Base-by-base conservation (phyloP, 768 basidiomycete genomes). In the Boletus rubroflammeus region DNA sequence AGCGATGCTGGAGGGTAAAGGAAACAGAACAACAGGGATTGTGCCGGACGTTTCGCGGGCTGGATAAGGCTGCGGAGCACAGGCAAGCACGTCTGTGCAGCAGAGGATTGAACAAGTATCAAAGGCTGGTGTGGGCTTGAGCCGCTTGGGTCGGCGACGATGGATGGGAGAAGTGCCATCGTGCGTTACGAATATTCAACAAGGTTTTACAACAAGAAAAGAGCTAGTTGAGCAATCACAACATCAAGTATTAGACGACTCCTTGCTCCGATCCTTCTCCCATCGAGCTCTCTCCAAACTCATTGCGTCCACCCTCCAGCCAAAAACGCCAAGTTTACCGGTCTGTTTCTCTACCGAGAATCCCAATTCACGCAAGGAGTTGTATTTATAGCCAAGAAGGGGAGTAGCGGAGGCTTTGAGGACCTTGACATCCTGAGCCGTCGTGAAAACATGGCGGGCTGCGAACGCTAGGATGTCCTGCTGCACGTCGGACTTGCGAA, bases 381-480 rank as follows among this genome's bases (percentile, higher is more conserved):
- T 56, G n/a, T 75, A 67, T 35, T 76, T 69, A 58, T 86, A 86
- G 1, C 69, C 66, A n/a, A 75, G 68, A 5, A 90, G 74, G 5
- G 82, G 75, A 2, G 79, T 81, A 28, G 80, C 78, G 0, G 65
- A 47, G 1, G 76, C 75, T 52, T 75, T 73, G 51, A 90, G 75
- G 26, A 67, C 67, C 56, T 78, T 65, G 51, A 87, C 68, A 17
- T 64, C 68, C 10, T 65, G 46, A 50, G 76, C 69, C 9, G 69
- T 62, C 13, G 73, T 65, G 65, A 92, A 90, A n/a, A 82, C 80
- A 51, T 79, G 76, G 31, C 73, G 66, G 25, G 84, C 64, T 0
- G 85, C 86, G 62, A 82, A 76, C n/a, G 73, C 64, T 8, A 92
- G 72, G 28, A 92, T 66, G 63, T 91, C 89, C 17, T 81, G 71